phyloP scores from a whole-genome alignment of 208 protist genomes.

The Leishmania turanica region DNA sequence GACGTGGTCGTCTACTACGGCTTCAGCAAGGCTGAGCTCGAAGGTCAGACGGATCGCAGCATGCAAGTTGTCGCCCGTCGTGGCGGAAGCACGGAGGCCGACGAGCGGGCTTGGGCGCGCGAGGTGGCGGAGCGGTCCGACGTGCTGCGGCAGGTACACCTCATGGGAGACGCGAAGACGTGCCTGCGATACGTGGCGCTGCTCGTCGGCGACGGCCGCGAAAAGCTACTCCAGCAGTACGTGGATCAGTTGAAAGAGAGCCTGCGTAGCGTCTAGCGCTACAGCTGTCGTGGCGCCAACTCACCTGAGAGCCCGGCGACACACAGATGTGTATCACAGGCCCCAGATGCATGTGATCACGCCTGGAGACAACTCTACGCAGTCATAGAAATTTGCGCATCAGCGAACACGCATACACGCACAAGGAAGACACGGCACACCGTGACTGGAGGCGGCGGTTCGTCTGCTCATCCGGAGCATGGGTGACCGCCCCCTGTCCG shows the following conservation, averaged over 20 bases:
- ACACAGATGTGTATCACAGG: background rate
- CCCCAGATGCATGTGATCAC: background rate
- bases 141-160: slow-evolving; percentile 55
- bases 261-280: slow-evolving; percentile 18
- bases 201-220: slow-evolving; percentile 58
- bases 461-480: background rate
- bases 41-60: slow-evolving; percentile 29
- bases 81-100: slow-evolving; percentile 1
- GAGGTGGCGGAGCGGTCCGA: slow-evolving; percentile 45
- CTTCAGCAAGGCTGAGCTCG: slow-evolving; percentile 54
- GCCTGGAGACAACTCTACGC: background rate
- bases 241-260: slow-evolving; percentile 63
- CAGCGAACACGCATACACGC: background rate
- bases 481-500: no score
- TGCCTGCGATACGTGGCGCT: slow-evolving; percentile 73
- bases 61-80: slow-evolving; percentile 15
- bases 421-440: background rate
- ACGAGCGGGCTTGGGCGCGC: slow-evolving; percentile 6
- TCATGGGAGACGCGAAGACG: slow-evolving; percentile 82
- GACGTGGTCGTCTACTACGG: slow-evolving; percentile 69
- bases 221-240: slow-evolving; percentile 67
- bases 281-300: background rate
- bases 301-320: background rate
- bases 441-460: background rate
- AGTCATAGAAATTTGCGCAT: background rate